Conservation (phyloP, 176 grass and related monocot species). For the Aegilops longissima region DNA sequence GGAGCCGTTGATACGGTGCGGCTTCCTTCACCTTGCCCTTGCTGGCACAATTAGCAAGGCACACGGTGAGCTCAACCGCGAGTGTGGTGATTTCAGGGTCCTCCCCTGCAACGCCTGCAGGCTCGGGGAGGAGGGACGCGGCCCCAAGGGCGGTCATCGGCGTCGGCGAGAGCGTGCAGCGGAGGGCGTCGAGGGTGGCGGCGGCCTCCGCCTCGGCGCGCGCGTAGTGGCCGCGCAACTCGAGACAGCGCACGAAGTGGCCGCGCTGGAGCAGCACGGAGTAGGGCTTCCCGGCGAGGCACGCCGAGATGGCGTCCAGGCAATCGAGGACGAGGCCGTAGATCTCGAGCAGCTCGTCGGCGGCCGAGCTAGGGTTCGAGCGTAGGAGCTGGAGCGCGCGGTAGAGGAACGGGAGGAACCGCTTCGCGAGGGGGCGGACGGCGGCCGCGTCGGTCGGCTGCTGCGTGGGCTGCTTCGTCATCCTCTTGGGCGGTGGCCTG, state of each 20-base stretch:
- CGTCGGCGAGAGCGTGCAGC: conserved; percentile 33
- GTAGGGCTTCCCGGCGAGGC: conserved; percentile 81
- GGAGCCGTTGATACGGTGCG: conserved; percentile 32
- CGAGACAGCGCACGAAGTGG: conserved; percentile 48
- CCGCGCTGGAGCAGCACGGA: conserved; percentile 62
- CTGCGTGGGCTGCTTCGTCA: conserved; percentile 34
- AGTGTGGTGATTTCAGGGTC: conserved; percentile 63
- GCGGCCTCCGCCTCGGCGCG: conserved; percentile 57
- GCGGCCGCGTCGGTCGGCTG: conserved; percentile 28
- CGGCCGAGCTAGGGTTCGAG: conserved; percentile 18
- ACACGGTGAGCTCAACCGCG: conserved; percentile 49
- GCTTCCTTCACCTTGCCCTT: conserved; percentile 52
- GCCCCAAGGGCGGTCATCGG: conserved; percentile 21
- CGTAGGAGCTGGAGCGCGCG: conserved; percentile 66
- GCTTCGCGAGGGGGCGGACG: conserved; percentile 64
- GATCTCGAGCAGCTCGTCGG: conserved; percentile 51
- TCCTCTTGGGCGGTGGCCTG: conserved; percentile 38
- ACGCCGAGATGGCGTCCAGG: conserved; percentile 50
- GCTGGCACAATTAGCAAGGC: conserved; percentile 59
- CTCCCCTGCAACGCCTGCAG: conserved; percentile 23
- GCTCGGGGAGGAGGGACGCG: conserved; percentile 38
- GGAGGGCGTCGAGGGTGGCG: conserved; percentile 49
- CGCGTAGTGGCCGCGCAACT: conserved; percentile 47
- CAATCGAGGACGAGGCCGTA: conserved; percentile 65
- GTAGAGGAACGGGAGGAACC: conserved; percentile 65